Evolutionary conservation across 352 stramenopile species (phyloP).

Genomic region (Globisporangium uncinulatum): DNA sequence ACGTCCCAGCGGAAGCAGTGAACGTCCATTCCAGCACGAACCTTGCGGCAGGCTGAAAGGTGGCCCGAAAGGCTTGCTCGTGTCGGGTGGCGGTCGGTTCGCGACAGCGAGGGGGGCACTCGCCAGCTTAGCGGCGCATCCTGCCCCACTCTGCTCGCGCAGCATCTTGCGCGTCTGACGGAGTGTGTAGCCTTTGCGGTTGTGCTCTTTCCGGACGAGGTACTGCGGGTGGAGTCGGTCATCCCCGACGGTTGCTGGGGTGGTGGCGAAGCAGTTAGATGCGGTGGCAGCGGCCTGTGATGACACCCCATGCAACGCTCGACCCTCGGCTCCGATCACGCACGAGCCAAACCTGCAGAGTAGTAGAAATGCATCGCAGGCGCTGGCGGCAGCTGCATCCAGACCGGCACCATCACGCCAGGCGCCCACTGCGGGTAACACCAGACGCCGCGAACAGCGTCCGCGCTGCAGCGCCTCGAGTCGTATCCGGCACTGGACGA

Average conservation of each 20-base stretch:
- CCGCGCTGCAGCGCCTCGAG: no score
- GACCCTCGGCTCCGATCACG: background rate
- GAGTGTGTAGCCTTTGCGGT: slow-evolving; percentile 63
- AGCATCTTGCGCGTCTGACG: slow-evolving; percentile 49
- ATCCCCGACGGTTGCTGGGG: slow-evolving; percentile 1
- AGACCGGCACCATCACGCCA: background rate
- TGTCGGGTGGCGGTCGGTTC: background rate
- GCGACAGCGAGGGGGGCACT: background rate
- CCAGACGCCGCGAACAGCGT: background rate
- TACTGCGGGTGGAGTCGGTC: background rate
- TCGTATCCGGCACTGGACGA: no score
- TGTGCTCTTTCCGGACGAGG: slow-evolving; percentile 51
- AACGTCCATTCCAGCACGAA: background rate
- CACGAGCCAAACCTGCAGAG: background rate
- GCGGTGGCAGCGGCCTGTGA: no score
- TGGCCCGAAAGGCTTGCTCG: background rate
- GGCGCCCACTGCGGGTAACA: background rate
- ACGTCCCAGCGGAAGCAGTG: background rate
- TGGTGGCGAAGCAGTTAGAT: background rate
- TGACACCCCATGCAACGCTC: background rate
- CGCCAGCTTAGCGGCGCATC: background rate
- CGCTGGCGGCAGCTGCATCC: background rate
- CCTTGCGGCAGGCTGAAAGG: background rate
- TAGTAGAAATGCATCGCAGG: background rate
- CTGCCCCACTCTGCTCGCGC: slow-evolving; percentile 14